A percentile compares a stretch with the other conserved stretches of the same genome.
Evolutionary conservation across 1,284 basidiomycete species (phyloP).

Genomic region (Leccinum fallax): DNA sequence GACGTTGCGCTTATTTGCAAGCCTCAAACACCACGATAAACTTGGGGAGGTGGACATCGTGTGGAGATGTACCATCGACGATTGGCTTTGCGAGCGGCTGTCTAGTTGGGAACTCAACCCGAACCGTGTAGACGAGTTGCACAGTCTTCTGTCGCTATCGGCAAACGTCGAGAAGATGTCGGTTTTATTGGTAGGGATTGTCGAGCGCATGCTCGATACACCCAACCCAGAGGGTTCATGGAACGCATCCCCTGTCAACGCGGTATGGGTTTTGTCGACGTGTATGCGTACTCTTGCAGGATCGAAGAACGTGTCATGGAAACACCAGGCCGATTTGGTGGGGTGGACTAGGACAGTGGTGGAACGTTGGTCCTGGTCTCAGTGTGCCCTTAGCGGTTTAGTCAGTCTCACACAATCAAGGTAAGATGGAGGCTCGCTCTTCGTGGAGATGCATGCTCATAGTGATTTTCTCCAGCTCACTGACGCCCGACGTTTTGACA

Average conservation of each 20-base stretch:
- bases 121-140: conserved; percentile 41
- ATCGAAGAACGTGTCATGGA: conserved; percentile 43
- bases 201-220: conserved; percentile 10
- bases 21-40: conserved; percentile 48
- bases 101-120: conserved; percentile 36
- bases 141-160: conserved; percentile 54
- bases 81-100: conserved; percentile 41
- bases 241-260: conserved; percentile 41
- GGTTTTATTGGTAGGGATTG: conserved; percentile 43
- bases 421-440: conserved; percentile 34
- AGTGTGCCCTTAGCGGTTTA: conserved; percentile 55
- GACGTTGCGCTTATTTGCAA: conserved; percentile 53
- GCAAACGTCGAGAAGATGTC: conserved; percentile 49
- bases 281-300: conserved; percentile 49
- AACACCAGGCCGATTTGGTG: conserved; percentile 44
- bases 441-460: not conserved
- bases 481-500: conserved; percentile 29
- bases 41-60: conserved; percentile 56
- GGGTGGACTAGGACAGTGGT: conserved; percentile 50
- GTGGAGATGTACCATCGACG: conserved; percentile 56
- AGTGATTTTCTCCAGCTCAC: conserved; percentile 13
- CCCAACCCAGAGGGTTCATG: conserved; percentile 39
- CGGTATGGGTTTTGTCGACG: conserved; percentile 55
- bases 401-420: conserved; percentile 51
- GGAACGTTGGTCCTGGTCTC: conserved; percentile 60